Evolutionary conservation across 345 rosid genomes (phyloP), one percentile per base, ranked within the genome.

Genomic region (Eutrema yunnanense): DNA sequence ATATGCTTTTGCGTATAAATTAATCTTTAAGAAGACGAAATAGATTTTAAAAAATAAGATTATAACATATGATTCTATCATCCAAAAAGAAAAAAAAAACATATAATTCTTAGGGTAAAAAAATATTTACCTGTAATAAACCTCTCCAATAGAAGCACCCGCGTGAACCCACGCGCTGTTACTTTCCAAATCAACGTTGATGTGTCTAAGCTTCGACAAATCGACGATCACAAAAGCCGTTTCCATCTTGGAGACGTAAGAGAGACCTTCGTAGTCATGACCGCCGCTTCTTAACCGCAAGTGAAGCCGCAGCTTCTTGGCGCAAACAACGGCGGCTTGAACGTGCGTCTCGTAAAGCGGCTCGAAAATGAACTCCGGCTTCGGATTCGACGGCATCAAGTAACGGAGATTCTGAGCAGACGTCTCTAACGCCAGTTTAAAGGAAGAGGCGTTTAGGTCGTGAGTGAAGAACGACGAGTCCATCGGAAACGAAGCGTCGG

Each of bases 111-210:
- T 36, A 27, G 48, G 0, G 57, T 50, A 16, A 4, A 14, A 33
- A 33, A 5, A 36, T 6, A 4, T 37, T 46, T 59, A 75, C 80
- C 80, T 70, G 62, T 76, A 76, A 50, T 76, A 76, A 71, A 81
- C 85, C 62, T 90, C 95, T 8, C 95, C 92, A 10, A 81, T 69
- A 0, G 97, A 84, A 22, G 97, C 95, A 0, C 97, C 97, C 0
- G 90, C 84, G 72, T 88, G 86, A 55, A 84, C 77, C 97, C 95
- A 90, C 16, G 97, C 92, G 56, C 71, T 83, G 62, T 79, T 75
- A 9, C 76, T 80, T 2, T 72, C 77, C 9, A 84, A 33, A 57
- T 88, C 83, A 9, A 88, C 89, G 29, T 30, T 65, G 14, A 90
- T 71, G 1, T 79, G 67, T 12, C 97, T 84, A n/a, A 90, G 85